These are phyloP conservation scores for Teunomyces barrocoloradensis DNA, from an alignment of 805 yeast genomes.

Conservation along the genomic window DNA sequence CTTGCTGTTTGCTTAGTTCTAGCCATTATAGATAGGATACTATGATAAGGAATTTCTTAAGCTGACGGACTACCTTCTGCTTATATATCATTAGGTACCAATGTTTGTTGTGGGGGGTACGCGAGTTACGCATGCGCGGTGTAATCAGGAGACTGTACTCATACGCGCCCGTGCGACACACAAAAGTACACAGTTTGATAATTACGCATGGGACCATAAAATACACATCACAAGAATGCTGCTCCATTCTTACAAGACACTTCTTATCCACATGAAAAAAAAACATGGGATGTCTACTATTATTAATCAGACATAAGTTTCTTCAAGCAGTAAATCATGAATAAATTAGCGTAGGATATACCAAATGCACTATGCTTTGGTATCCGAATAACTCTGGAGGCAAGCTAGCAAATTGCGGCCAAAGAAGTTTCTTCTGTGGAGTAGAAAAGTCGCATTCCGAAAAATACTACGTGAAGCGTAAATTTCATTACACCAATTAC, in stretches of 20 bases:
- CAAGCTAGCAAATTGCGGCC: background rate
- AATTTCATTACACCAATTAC: background rate
- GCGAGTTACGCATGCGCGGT: background rate
- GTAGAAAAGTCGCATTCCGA: background rate
- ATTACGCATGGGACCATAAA: background rate
- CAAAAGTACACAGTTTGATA: background rate
- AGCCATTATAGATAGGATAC: conserved; percentile 53
- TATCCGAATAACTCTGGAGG: too few relatives aligned
- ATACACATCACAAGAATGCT: background rate
- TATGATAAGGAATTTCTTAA: conserved; percentile 1
- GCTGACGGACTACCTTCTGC: background rate
- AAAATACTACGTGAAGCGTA: conserved; percentile 1
- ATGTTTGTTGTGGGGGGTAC: background rate
- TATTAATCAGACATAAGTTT: too few relatives aligned
- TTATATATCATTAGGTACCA: background rate
- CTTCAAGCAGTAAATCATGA: too few relatives aligned
- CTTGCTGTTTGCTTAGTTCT: conserved; percentile 94
- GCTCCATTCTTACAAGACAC: background rate
- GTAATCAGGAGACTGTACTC: background rate
- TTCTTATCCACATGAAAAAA: too few relatives aligned
- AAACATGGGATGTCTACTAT: too few relatives aligned
- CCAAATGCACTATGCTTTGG: too few relatives aligned
- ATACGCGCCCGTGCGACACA: background rate
- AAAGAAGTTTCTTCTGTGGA: background rate
- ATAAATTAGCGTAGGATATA: too few relatives aligned